Base-by-base conservation (phyloP, 1,139 yeast genomes). In the Geotrichum carabidarum region DNA sequence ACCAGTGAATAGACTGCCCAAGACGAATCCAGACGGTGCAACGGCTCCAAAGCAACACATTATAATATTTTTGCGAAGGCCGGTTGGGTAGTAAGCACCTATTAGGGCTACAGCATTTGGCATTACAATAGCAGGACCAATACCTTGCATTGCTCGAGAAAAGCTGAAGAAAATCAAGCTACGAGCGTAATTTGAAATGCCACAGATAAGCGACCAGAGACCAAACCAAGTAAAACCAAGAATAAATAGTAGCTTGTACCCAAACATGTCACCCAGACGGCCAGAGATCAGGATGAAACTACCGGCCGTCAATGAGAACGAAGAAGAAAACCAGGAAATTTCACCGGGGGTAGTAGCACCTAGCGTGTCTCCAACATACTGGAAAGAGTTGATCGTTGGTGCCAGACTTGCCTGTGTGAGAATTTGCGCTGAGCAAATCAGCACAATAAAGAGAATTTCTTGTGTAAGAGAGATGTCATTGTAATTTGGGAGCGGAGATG, bases 251-350 rank as follows among this genome's bases (percentile, higher is more conserved):
- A 56, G 64, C 60, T 81, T 81, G 62, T 81, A 81, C 3, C 88
- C 89, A 61, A 73, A 75, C 60, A 81, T 66, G 63, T 83, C 88
- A n/a, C 88, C 88, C 22, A 82, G 63, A 48, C 83, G 74, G 9
- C 89, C 89, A 1, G 83, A 77, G 2, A 79, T 70, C 36, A 83
- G 67, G 55, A 83, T 82, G 57, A 83, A 80, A 0, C 87, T 79
- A 9, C 87, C 87, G 12, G 78, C 81, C 0, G 86, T 78, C 48
- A 82, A 68, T 1, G 84, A 76, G 61, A 73, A 82, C 0, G 83
- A 73, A 0, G 86, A 84, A 4, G 82, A 71, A 64, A 79, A 79
- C 87, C 88, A 83, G 4, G 81, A 73, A 12, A 74, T 70, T 63
- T 74, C 75, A 5, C 83, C 83, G 18, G 30, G 58, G 56, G 11